Evolutionary conservation across 2,329 filamentous ascomycete genomes (phyloP).

Genomic region (Penicillium paneum): DNA sequence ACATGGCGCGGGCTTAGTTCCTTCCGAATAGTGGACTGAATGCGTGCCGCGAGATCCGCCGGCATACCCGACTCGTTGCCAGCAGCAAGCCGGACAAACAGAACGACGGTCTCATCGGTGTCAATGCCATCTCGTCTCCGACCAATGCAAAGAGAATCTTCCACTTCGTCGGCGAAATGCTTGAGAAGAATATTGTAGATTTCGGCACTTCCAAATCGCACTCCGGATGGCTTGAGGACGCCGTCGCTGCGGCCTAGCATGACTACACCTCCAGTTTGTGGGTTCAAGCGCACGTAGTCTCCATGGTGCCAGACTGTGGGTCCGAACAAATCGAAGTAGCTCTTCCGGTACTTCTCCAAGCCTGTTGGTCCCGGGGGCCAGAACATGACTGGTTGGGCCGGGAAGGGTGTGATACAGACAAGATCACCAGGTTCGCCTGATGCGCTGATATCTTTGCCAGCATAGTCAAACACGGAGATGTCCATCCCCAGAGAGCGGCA

Average conservation of each 20-base stretch:
- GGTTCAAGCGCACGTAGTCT: constrained; percentile 77
- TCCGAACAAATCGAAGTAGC: constrained; percentile 83
- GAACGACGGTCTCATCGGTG: constrained; percentile 77
- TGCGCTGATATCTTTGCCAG: constrained; percentile 56
- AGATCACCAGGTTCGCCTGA: constrained; percentile 77
- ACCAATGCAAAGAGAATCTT: constrained; percentile 86
- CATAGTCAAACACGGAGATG: constrained; percentile 57
- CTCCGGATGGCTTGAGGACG: constrained; percentile 85
- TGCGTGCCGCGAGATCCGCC: constrained; percentile 57
- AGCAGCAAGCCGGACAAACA: constrained; percentile 75
- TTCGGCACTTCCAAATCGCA: constrained; percentile 89
- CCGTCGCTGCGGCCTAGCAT: constrained; percentile 94
- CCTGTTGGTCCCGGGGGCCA: constrained; percentile 66
- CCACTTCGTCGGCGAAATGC: constrained; percentile 73
- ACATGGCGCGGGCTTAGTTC: constrained; percentile 89
- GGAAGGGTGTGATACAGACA: constrained; percentile 81
- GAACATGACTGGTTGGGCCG: constrained; percentile 86
- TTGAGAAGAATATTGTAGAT: constrained; percentile 92
- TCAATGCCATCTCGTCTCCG: constrained; percentile 66
- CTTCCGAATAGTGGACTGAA: constrained; percentile 67
- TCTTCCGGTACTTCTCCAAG: constrained; percentile 71
- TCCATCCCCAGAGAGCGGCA: constrained; percentile 76
- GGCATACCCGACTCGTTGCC: constrained; percentile 46
- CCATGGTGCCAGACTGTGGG: constrained; percentile 81
- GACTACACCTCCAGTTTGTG: constrained; percentile 69